Base-by-base conservation (phyloP, 2,329 filamentous ascomycete species). In the Pestalotiopsis sp. region DNA sequence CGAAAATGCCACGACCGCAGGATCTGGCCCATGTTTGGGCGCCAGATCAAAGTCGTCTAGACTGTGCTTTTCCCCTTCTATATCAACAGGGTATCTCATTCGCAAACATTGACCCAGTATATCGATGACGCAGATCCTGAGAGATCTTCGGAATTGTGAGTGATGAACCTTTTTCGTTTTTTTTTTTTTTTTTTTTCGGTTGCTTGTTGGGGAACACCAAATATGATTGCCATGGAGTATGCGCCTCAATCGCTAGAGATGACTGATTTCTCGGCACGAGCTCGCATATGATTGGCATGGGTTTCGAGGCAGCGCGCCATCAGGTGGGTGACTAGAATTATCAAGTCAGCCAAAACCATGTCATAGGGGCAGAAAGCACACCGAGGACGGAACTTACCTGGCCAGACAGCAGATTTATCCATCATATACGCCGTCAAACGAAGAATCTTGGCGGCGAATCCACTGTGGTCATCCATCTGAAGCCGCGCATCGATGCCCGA, bases 361-460 rank as follows among this genome's bases (percentile, higher is more conserved):
- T 7, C 39, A n/a, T 27, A 14, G 17, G 62, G n/a, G 23, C 9
- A 14, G 5, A 38, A 20, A 56, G 27, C 4, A 17, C 11, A 17
- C n/a, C 17, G 27, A 31, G 3, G 23, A 27, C 7, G 6, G 12
- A 59, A 83, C 90, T 85, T 83, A 95, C 93, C 91, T 79, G 95
- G 95, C 95, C 96, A 99, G 36, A 97, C 93, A 72, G 93, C 92
- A 71, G 93, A 92, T 81, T 94, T 94, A 73, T 95, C 92, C 71
- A 98, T 86, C 87, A 97, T 92, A 81, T 93, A 92, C 62, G 94
- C 93, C 71, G 93, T 96, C 67, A 96, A 88, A 75, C 93, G 88
- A 75, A 98, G 82, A 62, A 98, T 90, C 82, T 95, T 96, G 70
- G 92, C 91, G 31, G 93, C 94, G 78, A 93, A 96, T 45, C 95